These are phyloP conservation scores for Posidonia australis DNA, from an alignment of 106 monocot genomes.

Conservation along the genomic window DNA sequence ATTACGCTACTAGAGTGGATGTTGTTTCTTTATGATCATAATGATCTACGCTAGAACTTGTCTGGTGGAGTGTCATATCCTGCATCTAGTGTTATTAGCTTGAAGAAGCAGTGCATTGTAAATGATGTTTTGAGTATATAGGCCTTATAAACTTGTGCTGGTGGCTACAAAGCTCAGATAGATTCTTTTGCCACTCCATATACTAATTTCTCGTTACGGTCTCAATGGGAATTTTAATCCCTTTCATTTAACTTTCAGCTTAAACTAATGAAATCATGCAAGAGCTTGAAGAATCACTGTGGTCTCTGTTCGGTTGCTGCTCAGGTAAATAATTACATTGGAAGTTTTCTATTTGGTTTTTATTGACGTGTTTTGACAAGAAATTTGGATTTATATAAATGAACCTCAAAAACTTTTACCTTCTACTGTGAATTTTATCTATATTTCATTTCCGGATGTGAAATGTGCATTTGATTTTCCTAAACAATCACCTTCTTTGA, in stretches of 20 bases:
- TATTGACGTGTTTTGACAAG: neutral
- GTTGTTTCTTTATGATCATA: neutral
- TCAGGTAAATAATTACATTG: conserved; percentile 39
- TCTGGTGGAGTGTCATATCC: too few relatives aligned
- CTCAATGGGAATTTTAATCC: neutral
- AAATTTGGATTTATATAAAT: neutral
- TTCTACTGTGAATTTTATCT: neutral
- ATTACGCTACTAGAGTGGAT: neutral
- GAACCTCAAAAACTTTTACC: neutral
- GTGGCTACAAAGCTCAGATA: too few relatives aligned
- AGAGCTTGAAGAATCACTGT: conserved; percentile 20
- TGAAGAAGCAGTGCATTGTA: too few relatives aligned
- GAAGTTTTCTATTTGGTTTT: too few relatives aligned
- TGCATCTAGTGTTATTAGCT: too few relatives aligned
- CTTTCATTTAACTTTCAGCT: conserved; percentile 28
- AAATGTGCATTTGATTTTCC: neutral
- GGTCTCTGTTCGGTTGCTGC: conserved; percentile 49
- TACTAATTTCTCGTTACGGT: neutral
- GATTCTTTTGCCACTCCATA: too few relatives aligned
- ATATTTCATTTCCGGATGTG: neutral
- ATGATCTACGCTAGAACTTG: neutral
- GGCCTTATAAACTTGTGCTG: too few relatives aligned
- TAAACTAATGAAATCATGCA: conserved; percentile 49
- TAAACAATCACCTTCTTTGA: neutral
- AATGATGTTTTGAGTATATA: too few relatives aligned